A percentile compares a stretch with the other conserved stretches of the same genome.
phyloP scores from a whole-genome alignment of 352 stramenopile species.

The Globisporangium parvum region DNA sequence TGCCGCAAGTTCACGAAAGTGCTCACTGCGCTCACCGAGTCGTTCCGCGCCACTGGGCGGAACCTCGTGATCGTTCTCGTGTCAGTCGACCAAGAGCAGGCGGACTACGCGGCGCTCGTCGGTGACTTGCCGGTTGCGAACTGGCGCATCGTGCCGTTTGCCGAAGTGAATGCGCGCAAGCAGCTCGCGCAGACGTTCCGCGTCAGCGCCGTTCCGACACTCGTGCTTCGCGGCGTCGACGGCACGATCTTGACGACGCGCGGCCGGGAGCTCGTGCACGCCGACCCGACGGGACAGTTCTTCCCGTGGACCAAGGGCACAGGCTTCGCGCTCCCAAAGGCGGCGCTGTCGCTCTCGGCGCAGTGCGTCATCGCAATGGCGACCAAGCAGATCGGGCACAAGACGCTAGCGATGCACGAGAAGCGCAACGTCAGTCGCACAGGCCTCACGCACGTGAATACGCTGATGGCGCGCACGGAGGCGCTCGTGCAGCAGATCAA shows the following conservation, averaged over 20 bases:
- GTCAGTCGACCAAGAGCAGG: constrained; percentile 61
- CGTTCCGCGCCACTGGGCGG: constrained; percentile 30
- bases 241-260: constrained; percentile 63
- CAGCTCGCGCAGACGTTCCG: constrained; percentile 62
- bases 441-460: constrained; percentile 45
- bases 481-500: constrained; percentile 33
- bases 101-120: constrained; percentile 44
- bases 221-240: constrained; percentile 54
- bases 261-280: constrained; percentile 58
- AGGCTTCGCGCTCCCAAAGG: constrained; percentile 48
- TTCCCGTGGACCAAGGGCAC: constrained; percentile 57
- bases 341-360: constrained; percentile 48
- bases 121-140: constrained; percentile 44
- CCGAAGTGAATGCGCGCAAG: constrained; percentile 64
- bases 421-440: constrained; percentile 26
- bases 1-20: constrained; percentile 54
- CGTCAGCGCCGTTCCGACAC: constrained; percentile 43
- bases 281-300: constrained; percentile 45
- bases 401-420: constrained; percentile 57
- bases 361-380: constrained; percentile 55
- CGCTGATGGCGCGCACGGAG: constrained; percentile 44
- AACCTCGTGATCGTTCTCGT: constrained; percentile 72
- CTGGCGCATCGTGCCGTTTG: constrained; percentile 72
- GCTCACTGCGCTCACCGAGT: constrained; percentile 42
- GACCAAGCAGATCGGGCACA: constrained; percentile 68